Conservation (phyloP, 179 eudicot species). For the Corrigiola litoralis region DNA sequence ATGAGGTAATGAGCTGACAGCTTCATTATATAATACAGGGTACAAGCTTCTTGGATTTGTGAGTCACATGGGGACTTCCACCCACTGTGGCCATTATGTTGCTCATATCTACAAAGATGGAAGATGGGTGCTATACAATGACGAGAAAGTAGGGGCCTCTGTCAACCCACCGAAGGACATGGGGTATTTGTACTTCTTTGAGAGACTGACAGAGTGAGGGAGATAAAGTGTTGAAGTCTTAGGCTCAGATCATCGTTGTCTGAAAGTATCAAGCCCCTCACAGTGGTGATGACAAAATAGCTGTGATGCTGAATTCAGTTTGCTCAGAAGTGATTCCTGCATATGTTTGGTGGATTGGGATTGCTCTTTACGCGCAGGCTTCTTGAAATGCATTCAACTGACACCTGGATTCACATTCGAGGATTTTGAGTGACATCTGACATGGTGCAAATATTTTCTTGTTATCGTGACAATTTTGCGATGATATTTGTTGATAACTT, state of each 20-base stretch:
- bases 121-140: constrained; percentile 91
- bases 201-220: constrained; percentile 29
- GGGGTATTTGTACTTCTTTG: constrained; percentile 93
- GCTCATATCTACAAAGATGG: constrained; percentile 90
- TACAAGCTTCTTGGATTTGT: constrained; percentile 80
- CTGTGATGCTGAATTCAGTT: background rate
- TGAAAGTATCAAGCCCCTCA: background rate
- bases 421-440: background rate
- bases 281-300: background rate
- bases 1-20: constrained; percentile 1
- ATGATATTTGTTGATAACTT: background rate
- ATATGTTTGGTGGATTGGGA: background rate
- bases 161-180: constrained; percentile 91
- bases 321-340: background rate
- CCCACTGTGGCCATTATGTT: constrained; percentile 97
- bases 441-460: background rate
- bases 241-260: background rate
- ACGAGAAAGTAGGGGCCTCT: constrained; percentile 82
- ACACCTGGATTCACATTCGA: background rate
- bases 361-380: background rate
- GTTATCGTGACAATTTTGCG: constrained; percentile 3
- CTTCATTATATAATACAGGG: constrained; percentile 35
- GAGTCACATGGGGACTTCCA: constrained; percentile 97
- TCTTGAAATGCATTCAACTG: background rate
- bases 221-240: constrained; percentile 21